Base-by-base conservation (phyloP, 768 basidiomycete genomes). In the Lentinus brumalis region DNA sequence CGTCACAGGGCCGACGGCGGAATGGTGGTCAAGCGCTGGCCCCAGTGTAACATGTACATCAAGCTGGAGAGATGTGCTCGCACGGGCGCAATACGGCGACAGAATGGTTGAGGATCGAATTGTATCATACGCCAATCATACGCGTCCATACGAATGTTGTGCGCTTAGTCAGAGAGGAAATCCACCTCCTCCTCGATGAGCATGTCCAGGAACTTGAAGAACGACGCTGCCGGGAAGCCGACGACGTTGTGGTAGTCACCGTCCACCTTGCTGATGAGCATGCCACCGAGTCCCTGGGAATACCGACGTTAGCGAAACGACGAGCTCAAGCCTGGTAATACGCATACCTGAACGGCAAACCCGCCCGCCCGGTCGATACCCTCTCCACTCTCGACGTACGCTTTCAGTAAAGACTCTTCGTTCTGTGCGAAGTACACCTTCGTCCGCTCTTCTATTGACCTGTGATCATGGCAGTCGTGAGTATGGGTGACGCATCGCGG, bases 241-340 rank as follows among this genome's bases (percentile, higher is more conserved):
- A 95, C 94, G 2, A 92, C 88, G 66, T 97, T 98, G 66, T 91
- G 81, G 69, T 88, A 96, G 66, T 94, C 92, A 0, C 94, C 95
- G 52, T 96, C 91, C 26, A 97, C 83, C 68, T 92, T 91, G 53
- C 91, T 82, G 55, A 98, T 76, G 42, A 98, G 78, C 47, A 94
- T 59, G 3, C 89, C 89, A 0, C 96, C 96, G 2, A 89, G 77
- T 1, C 94, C 93, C 90, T 93, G 56, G 26, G 44, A 2, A 32
- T 30, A 32, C 18, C 10, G 26, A 12, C n/a, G 26, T 7, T 6
- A 49, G 21, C 26, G 10, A 15, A 7, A 5, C 21, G 26, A 26
- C 5, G 14, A 12, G 12, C 15, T 44, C 15, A 4, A 44, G 8
- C 42, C 9, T 55, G n/a, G 40, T 18, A 29, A 60, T 29, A 49